A percentile compares a stretch with the other conserved stretches of the same genome.
phyloP scores from a whole-genome alignment of 371 early-diverging fungal species.

The Apophysomyces ossiformis region DNA sequence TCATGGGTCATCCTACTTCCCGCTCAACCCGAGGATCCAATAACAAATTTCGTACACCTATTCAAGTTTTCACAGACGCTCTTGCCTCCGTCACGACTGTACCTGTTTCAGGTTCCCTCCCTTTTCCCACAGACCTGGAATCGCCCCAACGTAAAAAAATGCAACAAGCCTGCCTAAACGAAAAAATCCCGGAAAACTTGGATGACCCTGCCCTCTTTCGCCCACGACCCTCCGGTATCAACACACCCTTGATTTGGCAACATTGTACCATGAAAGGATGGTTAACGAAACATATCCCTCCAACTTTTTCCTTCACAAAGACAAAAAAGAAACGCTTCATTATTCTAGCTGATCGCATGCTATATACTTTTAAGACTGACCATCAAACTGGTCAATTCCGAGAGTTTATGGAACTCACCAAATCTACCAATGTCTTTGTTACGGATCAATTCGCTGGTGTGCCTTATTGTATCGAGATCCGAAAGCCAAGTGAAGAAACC shows the following conservation, averaged over 20 bases:
- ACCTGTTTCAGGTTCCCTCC: background rate
- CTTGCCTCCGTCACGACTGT: background rate
- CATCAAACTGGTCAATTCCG: conserved; percentile 26
- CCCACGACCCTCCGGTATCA: background rate
- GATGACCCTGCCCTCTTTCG: background rate
- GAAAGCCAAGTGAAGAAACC: conserved; percentile 22
- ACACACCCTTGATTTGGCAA: conserved; percentile 16
- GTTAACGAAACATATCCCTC: conserved; percentile 38
- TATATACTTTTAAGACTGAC: conserved; percentile 43
- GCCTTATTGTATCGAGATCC: conserved; percentile 40
- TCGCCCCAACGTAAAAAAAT: background rate
- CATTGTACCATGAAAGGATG: conserved; percentile 36
- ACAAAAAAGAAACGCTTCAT: conserved; percentile 33
- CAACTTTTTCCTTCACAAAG: conserved; percentile 42
- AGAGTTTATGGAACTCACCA: conserved; percentile 39
- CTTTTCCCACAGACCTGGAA: background rate
- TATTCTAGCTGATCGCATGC: conserved; percentile 37
- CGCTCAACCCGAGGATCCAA: background rate
- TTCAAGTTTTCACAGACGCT: background rate
- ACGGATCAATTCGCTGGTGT: conserved; percentile 39
- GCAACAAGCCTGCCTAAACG: background rate
- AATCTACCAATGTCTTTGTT: conserved; percentile 37
- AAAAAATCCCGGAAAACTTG: background rate
- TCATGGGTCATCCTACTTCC: conserved; percentile 7
- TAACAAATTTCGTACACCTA: conserved; percentile 1